These are phyloP conservation scores for Hypoxylon sp. DNA, from an alignment of 2,329 filamentous ascomycete species.

Conservation along the genomic window DNA sequence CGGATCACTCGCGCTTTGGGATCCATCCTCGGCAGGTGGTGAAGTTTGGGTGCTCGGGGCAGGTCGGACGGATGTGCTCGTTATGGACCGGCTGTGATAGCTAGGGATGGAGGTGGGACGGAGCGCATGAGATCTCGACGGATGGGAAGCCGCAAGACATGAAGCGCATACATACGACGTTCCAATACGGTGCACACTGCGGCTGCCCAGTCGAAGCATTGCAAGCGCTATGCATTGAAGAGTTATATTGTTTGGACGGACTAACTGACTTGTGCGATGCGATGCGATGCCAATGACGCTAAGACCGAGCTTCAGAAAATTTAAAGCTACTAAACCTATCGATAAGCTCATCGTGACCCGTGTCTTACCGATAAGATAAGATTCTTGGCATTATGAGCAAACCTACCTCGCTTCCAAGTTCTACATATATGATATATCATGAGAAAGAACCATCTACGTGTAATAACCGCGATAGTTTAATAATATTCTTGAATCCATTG, in stretches of 20 bases:
- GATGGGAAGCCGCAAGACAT: constrained; percentile 40
- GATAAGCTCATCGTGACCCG: constrained; percentile 11
- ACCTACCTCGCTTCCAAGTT: no score
- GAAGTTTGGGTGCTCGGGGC: constrained; percentile 16
- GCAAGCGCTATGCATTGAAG: constrained; percentile 36
- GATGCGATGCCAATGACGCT: constrained; percentile 2
- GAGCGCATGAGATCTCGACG: constrained; percentile 22
- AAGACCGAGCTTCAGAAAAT: constrained; percentile 19
- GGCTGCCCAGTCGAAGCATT: constrained; percentile 53
- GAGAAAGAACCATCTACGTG: background rate
- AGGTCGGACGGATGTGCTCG: constrained; percentile 37
- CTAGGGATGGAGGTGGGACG: constrained; percentile 32
- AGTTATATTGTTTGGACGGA: constrained; percentile 7
- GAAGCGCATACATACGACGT: constrained; percentile 48
- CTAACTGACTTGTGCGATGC: background rate
- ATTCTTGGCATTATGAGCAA: background rate
- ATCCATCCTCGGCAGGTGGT: background rate
- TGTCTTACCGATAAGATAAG: constrained; percentile 1
- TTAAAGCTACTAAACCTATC: constrained; percentile 32
- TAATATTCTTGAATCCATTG: background rate
- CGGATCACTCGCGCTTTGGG: constrained; percentile 3
- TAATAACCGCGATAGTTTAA: background rate
- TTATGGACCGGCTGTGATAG: constrained; percentile 39
- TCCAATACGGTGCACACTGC: constrained; percentile 46
- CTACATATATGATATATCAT: background rate